Evolutionary conservation across 2,329 filamentous ascomycete species (phyloP).

Genomic region (Mycogone perniciosa): DNA sequence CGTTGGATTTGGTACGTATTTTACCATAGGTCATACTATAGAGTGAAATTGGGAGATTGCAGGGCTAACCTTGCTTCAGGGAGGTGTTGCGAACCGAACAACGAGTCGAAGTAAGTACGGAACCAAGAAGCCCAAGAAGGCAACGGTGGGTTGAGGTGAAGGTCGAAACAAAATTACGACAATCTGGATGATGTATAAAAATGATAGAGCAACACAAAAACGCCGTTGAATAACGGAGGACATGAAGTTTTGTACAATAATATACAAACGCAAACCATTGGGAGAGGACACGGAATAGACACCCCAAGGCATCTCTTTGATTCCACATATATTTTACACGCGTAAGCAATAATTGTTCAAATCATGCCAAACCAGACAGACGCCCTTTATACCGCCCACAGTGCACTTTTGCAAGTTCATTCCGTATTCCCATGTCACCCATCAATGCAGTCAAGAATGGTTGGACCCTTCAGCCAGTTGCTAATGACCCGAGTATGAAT

Average conservation of each 20-base stretch:
- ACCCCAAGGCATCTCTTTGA: background rate
- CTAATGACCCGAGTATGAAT: background rate
- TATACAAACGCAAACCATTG: background rate
- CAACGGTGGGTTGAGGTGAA: slow-evolving; percentile 43
- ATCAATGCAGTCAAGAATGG: background rate
- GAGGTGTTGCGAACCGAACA: slow-evolving; percentile 79
- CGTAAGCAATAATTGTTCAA: slow-evolving; percentile 13
- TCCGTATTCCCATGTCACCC: background rate
- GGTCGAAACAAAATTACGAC: background rate
- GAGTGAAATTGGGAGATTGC: background rate
- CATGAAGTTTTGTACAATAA: slow-evolving; percentile 5
- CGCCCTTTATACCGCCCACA: slow-evolving; percentile 12
- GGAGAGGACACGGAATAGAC: background rate
- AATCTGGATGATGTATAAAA: slow-evolving; percentile 4
- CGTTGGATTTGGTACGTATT: slow-evolving; percentile 75
- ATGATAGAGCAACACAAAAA: slow-evolving; percentile 3
- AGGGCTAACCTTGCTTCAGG: slow-evolving; percentile 45
- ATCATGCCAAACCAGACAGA: slow-evolving; percentile 11
- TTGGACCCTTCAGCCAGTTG: background rate
- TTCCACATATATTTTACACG: slow-evolving; percentile 10
- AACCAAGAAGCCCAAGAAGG: slow-evolving; percentile 95
- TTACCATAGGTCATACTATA: background rate
- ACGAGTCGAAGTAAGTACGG: slow-evolving; percentile 93
- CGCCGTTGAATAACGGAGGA: background rate
- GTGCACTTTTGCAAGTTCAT: slow-evolving; percentile 1